These are phyloP conservation scores for Hemileccinum impolitum DNA, from an alignment of 768 basidiomycete genomes.

Conservation along the genomic window DNA sequence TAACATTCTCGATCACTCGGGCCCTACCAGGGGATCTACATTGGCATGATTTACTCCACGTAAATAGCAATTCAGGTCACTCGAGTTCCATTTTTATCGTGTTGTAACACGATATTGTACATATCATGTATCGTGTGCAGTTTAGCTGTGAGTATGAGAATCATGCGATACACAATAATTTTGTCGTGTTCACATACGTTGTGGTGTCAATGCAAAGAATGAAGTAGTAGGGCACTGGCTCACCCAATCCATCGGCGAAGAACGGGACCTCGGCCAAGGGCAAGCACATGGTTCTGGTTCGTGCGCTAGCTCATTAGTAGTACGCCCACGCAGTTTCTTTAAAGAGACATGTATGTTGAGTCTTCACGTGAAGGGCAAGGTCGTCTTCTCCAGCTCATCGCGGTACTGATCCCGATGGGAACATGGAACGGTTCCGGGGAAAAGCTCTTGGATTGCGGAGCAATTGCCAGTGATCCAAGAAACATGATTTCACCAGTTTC, in stretches of 20 bases:
- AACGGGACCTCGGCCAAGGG: not conserved
- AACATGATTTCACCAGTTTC: no score
- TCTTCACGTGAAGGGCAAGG: no score
- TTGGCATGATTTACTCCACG: constrained; percentile 47
- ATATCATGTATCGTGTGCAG: no score
- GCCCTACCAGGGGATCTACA: constrained; percentile 52
- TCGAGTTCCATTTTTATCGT: constrained; percentile 2
- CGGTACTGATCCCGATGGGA: no score
- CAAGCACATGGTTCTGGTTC: not conserved
- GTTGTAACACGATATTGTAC: no score
- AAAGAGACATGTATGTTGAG: no score
- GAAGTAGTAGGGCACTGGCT: no score
- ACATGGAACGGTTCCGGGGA: not conserved
- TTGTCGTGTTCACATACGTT: not conserved
- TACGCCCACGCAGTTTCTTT: not conserved
- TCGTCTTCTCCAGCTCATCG: no score
- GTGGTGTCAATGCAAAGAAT: no score
- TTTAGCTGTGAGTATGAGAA: not conserved
- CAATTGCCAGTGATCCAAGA: no score
- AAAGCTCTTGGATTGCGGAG: not conserved
- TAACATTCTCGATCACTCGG: constrained; percentile 53
- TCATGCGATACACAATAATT: not conserved
- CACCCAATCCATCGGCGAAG: not conserved
- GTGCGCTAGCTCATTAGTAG: constrained; percentile 4
- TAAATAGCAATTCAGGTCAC: constrained; percentile 8